Percentiles rank a stretch among this genome's conserved stretches.
These are phyloP conservation scores for Porpolomopsis calyptriformis DNA, from an alignment of 768 basidiomycete species.

Conservation along the genomic window DNA sequence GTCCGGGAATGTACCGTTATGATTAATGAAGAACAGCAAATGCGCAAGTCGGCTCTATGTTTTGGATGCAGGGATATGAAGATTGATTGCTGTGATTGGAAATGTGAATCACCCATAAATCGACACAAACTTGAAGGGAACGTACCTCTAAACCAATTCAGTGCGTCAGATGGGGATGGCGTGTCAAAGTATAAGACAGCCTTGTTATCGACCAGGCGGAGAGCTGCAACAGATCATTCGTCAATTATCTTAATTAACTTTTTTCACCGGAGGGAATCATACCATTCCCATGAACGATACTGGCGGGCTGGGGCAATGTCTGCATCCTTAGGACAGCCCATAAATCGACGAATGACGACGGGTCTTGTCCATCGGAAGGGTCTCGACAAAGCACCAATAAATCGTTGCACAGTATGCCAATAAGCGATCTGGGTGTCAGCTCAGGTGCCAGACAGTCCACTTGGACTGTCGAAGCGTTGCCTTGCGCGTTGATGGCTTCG, in stretches of 20 bases:
- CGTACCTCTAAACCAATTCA: slow-evolving; percentile 86
- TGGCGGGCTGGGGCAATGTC: slow-evolving; percentile 81
- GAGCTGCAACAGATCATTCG: slow-evolving; percentile 34
- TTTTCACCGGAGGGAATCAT: too few relatives aligned
- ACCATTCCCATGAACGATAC: slow-evolving; percentile 84
- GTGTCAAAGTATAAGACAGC: slow-evolving; percentile 85
- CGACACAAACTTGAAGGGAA: not conserved
- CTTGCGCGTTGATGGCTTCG: slow-evolving; percentile 68
- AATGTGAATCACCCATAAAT: slow-evolving; percentile 4
- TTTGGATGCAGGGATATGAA: slow-evolving; percentile 79
- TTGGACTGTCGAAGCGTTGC: slow-evolving; percentile 71
- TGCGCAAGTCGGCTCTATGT: slow-evolving; percentile 29
- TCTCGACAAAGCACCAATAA: slow-evolving; percentile 86
- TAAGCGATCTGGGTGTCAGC: slow-evolving; percentile 63
- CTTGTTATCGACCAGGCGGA: slow-evolving; percentile 86
- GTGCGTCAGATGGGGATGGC: slow-evolving; percentile 70
- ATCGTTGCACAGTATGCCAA: slow-evolving; percentile 87
- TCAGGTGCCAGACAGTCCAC: slow-evolving; percentile 88
- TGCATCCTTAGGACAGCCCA: slow-evolving; percentile 97
- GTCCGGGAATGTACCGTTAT: not conserved
- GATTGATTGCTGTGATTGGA: slow-evolving; percentile 59
- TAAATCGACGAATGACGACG: slow-evolving; percentile 68
- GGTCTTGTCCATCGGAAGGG: slow-evolving; percentile 71
- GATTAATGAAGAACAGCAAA: not conserved
- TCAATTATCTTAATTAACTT: too few relatives aligned